Conservation (phyloP, 305 asterid genomes). For the Nicotiana rustica region DNA sequence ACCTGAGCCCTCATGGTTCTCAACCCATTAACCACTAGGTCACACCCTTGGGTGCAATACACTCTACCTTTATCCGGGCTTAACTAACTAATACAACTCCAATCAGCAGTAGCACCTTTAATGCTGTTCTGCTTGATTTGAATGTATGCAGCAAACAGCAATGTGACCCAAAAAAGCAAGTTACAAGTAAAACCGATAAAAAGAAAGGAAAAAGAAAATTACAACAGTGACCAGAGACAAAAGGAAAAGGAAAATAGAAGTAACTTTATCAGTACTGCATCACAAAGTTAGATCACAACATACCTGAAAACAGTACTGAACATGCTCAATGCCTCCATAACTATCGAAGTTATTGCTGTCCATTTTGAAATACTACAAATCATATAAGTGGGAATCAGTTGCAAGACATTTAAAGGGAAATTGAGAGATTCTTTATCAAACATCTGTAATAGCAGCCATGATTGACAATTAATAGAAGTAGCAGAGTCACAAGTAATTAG, state of each 20-base stretch:
- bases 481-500: not conserved
- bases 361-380: constrained; percentile 92
- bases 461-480: constrained; percentile 20
- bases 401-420: constrained; percentile 6
- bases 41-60: not conserved
- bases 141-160: constrained; percentile 16
- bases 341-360: constrained; percentile 68
- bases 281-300: constrained; percentile 36
- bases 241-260: not conserved
- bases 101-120: constrained; percentile 19
- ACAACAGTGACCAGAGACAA: constrained; percentile 22
- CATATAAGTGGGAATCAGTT: constrained; percentile 36
- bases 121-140: constrained; percentile 28
- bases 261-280: constrained; percentile 10
- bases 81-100: constrained; percentile 6
- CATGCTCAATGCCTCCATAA: constrained; percentile 89
- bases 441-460: constrained; percentile 14
- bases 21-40: too few species aligned
- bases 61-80: constrained; percentile 11
- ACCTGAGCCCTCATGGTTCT: too few species aligned
- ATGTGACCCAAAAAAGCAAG: constrained; percentile 1
- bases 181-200: not conserved
- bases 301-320: constrained; percentile 94
- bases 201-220: not conserved
- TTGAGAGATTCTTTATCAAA: not conserved